These are phyloP conservation scores for Tremella mesenterica DNA, from an alignment of 768 basidiomycete species.

Conservation along the genomic window DNA sequence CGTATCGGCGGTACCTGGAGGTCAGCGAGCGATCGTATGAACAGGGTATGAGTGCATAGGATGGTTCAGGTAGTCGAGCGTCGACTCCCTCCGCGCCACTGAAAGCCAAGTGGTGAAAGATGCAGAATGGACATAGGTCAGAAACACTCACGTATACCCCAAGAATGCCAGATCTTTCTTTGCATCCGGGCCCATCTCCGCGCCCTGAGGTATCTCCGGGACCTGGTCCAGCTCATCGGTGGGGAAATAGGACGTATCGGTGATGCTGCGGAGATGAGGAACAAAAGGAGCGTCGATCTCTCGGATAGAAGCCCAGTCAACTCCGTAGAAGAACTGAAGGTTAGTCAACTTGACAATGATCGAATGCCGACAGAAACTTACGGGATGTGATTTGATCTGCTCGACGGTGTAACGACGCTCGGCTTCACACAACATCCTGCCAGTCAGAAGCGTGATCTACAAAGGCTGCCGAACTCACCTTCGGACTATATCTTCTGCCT, in stretches of 20 bases:
- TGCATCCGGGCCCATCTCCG: constrained; percentile 34
- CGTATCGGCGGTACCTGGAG: constrained; percentile 40
- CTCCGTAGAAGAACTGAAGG: constrained; percentile 53
- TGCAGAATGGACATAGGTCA: neutral
- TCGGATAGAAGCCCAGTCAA: constrained; percentile 82
- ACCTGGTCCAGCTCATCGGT: constrained; percentile 84
- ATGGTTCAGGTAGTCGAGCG: too few species aligned
- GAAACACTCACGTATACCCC: constrained; percentile 49
- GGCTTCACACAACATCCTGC: constrained; percentile 62
- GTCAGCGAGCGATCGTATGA: neutral
- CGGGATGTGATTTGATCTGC: constrained; percentile 81
- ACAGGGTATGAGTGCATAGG: neutral
- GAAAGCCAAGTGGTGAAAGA: neutral
- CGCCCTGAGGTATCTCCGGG: constrained; percentile 49
- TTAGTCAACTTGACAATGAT: neutral
- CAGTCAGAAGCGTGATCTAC: constrained; percentile 5
- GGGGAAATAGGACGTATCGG: constrained; percentile 97
- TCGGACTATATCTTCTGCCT: constrained; percentile 80
- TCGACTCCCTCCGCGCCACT: neutral
- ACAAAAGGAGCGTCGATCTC: constrained; percentile 91
- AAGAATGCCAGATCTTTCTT: constrained; percentile 58
- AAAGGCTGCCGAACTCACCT: constrained; percentile 51
- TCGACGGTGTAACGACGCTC: constrained; percentile 71
- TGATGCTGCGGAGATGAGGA: constrained; percentile 84
- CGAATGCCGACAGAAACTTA: constrained; percentile 48